Evolutionary conservation across 2,329 filamentous ascomycete species (phyloP), one percentile per base, ranked within the genome.

Genomic region (Cercospora zeina): DNA sequence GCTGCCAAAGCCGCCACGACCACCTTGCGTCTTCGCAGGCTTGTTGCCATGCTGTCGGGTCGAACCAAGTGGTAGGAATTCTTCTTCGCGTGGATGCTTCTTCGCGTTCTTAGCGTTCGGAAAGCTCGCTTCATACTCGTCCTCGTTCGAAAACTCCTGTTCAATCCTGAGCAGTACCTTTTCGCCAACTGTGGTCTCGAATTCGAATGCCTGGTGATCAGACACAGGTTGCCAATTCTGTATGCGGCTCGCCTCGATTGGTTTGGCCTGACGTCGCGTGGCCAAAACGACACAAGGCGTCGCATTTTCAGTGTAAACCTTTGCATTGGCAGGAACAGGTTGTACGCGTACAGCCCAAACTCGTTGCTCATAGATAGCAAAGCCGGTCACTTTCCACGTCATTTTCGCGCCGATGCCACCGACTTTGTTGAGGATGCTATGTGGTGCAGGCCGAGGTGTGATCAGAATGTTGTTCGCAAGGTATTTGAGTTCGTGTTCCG

Each of bases 401-500:
- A 96, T 84, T 76, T 89, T 93, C 70, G 85, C 87, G 34, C 92
- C 91, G 71, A 96, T 86, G 30, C 93, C 93, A 45, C 95, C 95
- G 10, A 95, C 89, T 75, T 91, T 95, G 57, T 89, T 84, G 33
- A 97, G 79, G 21, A 96, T 88, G 66, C 82, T 84, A 55, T 83
- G 81, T 2, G 89, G 86, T 54, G 89, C 90, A 0, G 89, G 87
- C 10, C 89, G 87, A 1, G 91, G 88, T 37, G 89, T 89, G 72
- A 99, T 97, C 70, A 97, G 83, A 69, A 99, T 93, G 76, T 89
- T 93, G 77, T 96, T 96, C 50, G 89, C 93, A 70, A 96, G 87
- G 65, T 87, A 85, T 67, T 90, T 91, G 66, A 96, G 79, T 56
- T 96, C 90, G 57, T 84, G 82, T 55, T 89, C 86, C 30, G 86